phyloP scores from a whole-genome alignment of 352 stramenopile genomes.

The Nothophytophthora sp. region DNA sequence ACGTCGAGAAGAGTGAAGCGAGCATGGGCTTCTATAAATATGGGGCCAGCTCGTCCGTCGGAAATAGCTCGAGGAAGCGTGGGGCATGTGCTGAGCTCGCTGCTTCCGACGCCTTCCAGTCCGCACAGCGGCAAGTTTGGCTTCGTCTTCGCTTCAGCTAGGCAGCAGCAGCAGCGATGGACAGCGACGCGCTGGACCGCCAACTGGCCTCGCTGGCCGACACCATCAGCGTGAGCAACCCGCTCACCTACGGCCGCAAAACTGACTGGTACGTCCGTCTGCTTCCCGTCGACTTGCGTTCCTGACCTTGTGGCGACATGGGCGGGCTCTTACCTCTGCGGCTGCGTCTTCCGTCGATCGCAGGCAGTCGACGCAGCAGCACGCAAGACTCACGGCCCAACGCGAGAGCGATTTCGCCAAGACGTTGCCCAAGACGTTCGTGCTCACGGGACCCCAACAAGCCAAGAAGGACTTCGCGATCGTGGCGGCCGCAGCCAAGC shows the following conservation, averaged over 20 bases:
- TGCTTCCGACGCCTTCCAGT: too few relatives aligned
- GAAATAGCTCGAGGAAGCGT: too few relatives aligned
- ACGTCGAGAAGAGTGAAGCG: not conserved
- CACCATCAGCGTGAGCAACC: conserved; percentile 78
- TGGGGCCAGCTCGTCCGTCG: too few relatives aligned
- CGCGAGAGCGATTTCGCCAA: conserved; percentile 51
- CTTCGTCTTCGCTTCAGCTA: too few relatives aligned
- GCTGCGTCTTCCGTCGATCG: too few relatives aligned
- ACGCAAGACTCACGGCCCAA: conserved; percentile 32
- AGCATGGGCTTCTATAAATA: too few relatives aligned
- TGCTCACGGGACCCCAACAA: conserved; percentile 58
- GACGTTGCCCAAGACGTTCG: conserved; percentile 59
- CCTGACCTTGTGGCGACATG: too few relatives aligned
- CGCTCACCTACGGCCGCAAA: conserved; percentile 72
- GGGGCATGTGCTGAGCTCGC: too few relatives aligned
- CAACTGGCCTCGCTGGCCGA: conserved; percentile 71
- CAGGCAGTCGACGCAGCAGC: conserved; percentile 56
- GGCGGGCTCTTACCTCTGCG: too few relatives aligned
- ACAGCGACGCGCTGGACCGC: conserved; percentile 62
- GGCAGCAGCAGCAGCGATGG: conserved; percentile 6
- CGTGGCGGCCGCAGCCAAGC: conserved; percentile 49
- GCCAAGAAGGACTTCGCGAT: conserved; percentile 45
- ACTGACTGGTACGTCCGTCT: conserved; percentile 72
- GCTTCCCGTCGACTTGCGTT: too few relatives aligned
- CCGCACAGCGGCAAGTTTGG: not conserved